Conservation (phyloP, 2,329 filamentous ascomycete genomes). For the Ophiostoma australiae region DNA sequence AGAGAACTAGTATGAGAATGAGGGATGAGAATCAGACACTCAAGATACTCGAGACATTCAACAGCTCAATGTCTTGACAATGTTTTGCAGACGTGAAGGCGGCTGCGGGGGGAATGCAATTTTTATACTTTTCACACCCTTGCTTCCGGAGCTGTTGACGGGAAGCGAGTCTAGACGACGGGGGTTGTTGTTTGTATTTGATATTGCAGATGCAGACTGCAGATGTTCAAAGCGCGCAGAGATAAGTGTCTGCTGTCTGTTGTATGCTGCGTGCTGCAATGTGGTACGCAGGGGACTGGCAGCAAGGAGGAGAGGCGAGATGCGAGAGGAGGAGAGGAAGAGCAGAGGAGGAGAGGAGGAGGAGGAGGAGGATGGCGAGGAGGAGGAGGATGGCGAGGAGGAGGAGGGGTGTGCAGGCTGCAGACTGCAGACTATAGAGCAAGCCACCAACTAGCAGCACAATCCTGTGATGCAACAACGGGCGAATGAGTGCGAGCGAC, state of each 20-base stretch:
- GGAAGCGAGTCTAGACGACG: constrained; percentile 3
- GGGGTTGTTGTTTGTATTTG: background rate
- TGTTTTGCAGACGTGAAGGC: background rate
- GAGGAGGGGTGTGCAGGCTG: constrained; percentile 4
- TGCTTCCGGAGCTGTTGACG: background rate
- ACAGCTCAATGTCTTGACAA: background rate
- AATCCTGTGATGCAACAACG: background rate
- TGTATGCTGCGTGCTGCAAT: background rate
- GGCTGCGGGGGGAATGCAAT: constrained; percentile 9
- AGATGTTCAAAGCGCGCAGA: background rate
- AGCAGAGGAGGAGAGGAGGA: background rate
- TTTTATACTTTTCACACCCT: constrained; percentile 14
- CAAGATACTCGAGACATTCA: background rate
- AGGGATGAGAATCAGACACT: background rate
- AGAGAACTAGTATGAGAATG: background rate
- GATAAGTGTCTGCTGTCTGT: background rate
- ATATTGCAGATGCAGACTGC: constrained; percentile 1
- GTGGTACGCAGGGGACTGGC: background rate
- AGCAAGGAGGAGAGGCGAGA: background rate
- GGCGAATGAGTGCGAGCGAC: background rate
- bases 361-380: background rate
- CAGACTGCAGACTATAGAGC: background rate
- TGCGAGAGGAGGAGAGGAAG: constrained; percentile 1
- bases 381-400: background rate
- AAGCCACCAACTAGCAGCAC: background rate